These are phyloP conservation scores for Ceratocystiopsis minuta DNA, from an alignment of 2,329 filamentous ascomycete species.

Conservation along the genomic window DNA sequence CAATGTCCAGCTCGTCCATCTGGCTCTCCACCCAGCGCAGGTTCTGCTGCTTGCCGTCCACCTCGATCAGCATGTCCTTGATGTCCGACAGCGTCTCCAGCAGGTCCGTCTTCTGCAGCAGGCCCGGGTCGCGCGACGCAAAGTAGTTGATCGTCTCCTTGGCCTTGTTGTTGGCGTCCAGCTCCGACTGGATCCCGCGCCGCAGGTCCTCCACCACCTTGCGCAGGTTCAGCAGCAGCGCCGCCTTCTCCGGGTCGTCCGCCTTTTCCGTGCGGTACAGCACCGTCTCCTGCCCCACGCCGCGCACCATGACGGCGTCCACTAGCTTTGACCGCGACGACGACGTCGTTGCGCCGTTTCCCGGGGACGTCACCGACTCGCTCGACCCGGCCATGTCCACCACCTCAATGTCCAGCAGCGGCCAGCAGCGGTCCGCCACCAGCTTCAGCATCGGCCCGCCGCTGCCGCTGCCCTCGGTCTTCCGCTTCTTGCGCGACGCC, in stretches of 20 bases:
- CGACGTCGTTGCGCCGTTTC: conserved; percentile 3
- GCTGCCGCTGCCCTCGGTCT: conserved; percentile 38
- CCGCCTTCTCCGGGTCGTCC: conserved; percentile 59
- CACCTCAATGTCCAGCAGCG: conserved; percentile 78
- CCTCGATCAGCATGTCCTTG: conserved; percentile 82
- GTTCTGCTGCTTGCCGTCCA: conserved; percentile 92
- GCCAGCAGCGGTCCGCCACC: conserved; percentile 88
- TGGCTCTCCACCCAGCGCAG: conserved; percentile 89
- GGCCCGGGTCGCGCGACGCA: conserved; percentile 56
- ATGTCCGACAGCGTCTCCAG: conserved; percentile 61
- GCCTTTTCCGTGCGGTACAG: conserved; percentile 83
- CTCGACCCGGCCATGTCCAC: conserved; percentile 62
- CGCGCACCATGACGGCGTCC: conserved; percentile 78
- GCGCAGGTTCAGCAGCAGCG: conserved; percentile 72
- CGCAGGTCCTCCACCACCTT: conserved; percentile 86
- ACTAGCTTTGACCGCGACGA: conserved; percentile 44
- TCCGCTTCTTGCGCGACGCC: conserved; percentile 83
- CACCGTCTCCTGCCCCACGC: conserved; percentile 74
- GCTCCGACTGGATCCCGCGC: conserved; percentile 68
- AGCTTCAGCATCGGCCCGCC: conserved; percentile 51
- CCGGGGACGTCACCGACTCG: conserved; percentile 19
- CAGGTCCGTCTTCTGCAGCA: conserved; percentile 63
- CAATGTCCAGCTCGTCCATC: conserved; percentile 90
- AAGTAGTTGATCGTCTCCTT: conserved; percentile 77
- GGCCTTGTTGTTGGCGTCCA: conserved; percentile 69